These are phyloP conservation scores for Pontederia paniculata DNA, from an alignment of 176 grass and related monocot species.

Conservation along the genomic window DNA sequence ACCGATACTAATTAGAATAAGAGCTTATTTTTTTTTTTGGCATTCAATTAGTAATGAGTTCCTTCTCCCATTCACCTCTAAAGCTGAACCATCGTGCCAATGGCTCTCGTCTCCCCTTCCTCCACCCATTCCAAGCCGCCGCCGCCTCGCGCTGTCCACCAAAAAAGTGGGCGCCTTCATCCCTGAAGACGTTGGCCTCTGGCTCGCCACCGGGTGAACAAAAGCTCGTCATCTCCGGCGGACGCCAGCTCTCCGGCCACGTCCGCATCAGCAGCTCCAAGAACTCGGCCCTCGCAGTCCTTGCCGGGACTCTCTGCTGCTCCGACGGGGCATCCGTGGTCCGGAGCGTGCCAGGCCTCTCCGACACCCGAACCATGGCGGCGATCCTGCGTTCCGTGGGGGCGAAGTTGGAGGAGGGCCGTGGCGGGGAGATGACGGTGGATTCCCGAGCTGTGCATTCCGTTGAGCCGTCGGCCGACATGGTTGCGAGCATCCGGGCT, in stretches of 20 bases:
- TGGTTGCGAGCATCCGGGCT: conserved; percentile 8
- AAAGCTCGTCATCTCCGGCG: conserved; percentile 9
- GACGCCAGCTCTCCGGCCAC: conserved; percentile 13
- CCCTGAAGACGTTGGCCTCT: not conserved
- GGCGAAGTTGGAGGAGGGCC: conserved; percentile 2
- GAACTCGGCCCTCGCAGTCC: conserved; percentile 15
- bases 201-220: too few relatives aligned
- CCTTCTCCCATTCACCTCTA: too few relatives aligned
- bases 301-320: conserved; percentile 15
- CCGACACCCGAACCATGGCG: conserved; percentile 17
- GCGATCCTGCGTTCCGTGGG: conserved; percentile 9
- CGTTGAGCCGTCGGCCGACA: conserved; percentile 2
- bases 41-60: too few relatives aligned
- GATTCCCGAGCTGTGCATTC: conserved; percentile 1
- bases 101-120: not conserved
- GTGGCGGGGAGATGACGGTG: conserved; percentile 9
- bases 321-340: not conserved
- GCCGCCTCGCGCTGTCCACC: too few relatives aligned
- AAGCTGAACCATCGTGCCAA: too few relatives aligned
- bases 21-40: too few relatives aligned
- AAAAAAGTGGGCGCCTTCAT: too few relatives aligned
- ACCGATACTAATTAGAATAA: too few relatives aligned
- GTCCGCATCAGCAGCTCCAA: conserved; percentile 18
- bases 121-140: not conserved
- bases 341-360: conserved; percentile 9